A percentile compares a stretch with the other conserved stretches of the same genome.
Evolutionary conservation across 352 stramenopile species (phyloP).

Genomic region (Poterioochromonas sp.): DNA sequence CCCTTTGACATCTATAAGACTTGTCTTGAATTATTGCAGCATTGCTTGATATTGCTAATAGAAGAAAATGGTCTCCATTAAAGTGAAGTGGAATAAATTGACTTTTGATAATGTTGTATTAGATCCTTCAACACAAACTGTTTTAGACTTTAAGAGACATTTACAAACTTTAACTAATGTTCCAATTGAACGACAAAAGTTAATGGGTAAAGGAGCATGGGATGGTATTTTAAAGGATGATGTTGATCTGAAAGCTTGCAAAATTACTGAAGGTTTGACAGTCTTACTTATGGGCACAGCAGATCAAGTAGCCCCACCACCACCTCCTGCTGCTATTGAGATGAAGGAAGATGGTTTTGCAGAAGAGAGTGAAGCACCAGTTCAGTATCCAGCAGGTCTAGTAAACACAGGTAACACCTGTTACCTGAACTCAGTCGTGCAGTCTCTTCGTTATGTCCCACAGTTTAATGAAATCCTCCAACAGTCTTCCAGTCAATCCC

Average conservation of each 20-base stretch:
- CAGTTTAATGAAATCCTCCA: conserved; percentile 66
- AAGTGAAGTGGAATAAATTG: conserved; percentile 52
- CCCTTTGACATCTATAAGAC: no score
- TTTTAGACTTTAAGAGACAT: conserved; percentile 45
- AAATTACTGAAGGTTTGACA: conserved; percentile 46
- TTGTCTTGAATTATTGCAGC: no score
- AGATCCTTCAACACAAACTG: conserved; percentile 29
- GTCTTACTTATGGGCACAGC: conserved; percentile 88
- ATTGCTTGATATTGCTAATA: no score
- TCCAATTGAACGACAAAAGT: conserved; percentile 64
- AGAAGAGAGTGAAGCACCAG: conserved; percentile 65
- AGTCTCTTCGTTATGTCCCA: conserved; percentile 69
- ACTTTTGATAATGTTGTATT: conserved; percentile 47
- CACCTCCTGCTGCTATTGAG: conserved; percentile 34
- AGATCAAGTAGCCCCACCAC: conserved; percentile 72
- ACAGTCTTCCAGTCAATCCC: conserved; percentile 59
- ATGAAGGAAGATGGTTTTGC: conserved; percentile 63
- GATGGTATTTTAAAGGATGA: conserved; percentile 70
- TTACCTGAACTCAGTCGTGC: conserved; percentile 85
- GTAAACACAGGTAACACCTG: conserved; percentile 91
- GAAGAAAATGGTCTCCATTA: conserved; percentile 38
- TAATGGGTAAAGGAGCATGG: conserved; percentile 74
- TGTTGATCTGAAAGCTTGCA: conserved; percentile 49
- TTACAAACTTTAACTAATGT: conserved; percentile 50
- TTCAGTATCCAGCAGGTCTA: conserved; percentile 79